Evolutionary conservation across 352 stramenopile species (phyloP), one percentile per base, ranked within the genome.

Genomic region (Pythium biforme): DNA sequence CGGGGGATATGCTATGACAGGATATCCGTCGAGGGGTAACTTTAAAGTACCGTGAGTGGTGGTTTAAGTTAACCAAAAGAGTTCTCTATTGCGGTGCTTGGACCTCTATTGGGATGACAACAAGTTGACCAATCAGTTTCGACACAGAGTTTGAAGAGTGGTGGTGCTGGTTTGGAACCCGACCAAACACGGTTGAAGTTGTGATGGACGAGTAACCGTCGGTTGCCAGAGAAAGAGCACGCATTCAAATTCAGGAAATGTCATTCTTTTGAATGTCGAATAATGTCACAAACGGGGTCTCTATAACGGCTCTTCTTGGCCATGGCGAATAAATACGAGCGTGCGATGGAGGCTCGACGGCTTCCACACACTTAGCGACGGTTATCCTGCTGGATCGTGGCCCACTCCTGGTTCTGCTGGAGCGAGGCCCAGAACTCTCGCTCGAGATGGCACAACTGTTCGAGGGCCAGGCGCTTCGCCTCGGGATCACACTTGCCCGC

Each of bases 381-480:
- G 65, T 67, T 72, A 27, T 64, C 58, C 40, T 72, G 65, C 54
- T 68, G 65, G 52, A 71, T 71, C 26, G 64, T 20, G 15, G 58
- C 48, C 75, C 77, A 83, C 34, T 85, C 78, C 45, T 75, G 75
- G 57, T 73, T 88, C 66, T 85, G 78, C 64, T 88, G 75, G 20
- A 85, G 59, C 19, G 77, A 86, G 34, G 70, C 71, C 79, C 79
- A 89, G 66, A 89, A 89, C 50, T 77, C 66, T 7, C 74, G 77
- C 65, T 89, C 79, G 6, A 89, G 64, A 40, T 73, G 60, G 50
- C 69, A 75, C 8, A 89, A 60, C 20, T 74, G 64, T 49, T 73
- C 56, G 53, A 89, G 64, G 5, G 72, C 77, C 43, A 69, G 65
- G 9, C 62, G 69, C 55, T 79, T 80, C 37, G 72, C 73, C 62